Evolutionary conservation across 768 basidiomycete genomes (phyloP).

Genomic region (Mycena latifolia): DNA sequence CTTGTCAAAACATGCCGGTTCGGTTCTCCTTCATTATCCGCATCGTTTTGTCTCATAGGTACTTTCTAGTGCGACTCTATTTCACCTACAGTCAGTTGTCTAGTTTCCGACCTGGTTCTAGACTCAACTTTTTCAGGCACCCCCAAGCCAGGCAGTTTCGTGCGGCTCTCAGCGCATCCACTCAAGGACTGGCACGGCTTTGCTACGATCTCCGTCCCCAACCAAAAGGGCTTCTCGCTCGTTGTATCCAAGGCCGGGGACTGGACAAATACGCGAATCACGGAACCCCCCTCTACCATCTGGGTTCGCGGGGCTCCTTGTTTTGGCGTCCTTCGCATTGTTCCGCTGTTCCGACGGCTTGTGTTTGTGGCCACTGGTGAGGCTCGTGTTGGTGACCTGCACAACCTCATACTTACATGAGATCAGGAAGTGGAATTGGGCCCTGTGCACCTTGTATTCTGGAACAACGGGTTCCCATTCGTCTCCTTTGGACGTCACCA

Average conservation of each 20-base stretch:
- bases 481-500: constrained; percentile 73
- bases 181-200: constrained; percentile 72
- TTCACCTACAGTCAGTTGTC: constrained; percentile 65
- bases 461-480: constrained; percentile 62
- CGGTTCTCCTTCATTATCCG: not conserved
- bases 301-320: constrained; percentile 73
- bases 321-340: constrained; percentile 67
- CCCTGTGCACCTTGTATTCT: constrained; percentile 70
- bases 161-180: constrained; percentile 59
- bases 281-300: constrained; percentile 63
- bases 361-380: constrained; percentile 69
- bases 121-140: constrained; percentile 45
- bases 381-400: constrained; percentile 35
- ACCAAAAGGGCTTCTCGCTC: constrained; percentile 64
- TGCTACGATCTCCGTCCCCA: constrained; percentile 64
- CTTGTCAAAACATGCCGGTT: constrained; percentile 63
- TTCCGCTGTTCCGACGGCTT: constrained; percentile 65
- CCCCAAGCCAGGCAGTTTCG: constrained; percentile 60
- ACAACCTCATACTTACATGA: not conserved
- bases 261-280: constrained; percentile 68
- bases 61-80: constrained; percentile 58
- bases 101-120: not conserved
- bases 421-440: constrained; percentile 63
- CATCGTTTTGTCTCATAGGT: not conserved
- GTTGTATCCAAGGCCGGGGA: constrained; percentile 71